Evolutionary conservation across 1,139 yeast species (phyloP), one percentile per base, ranked within the genome.

Genomic region (Pichia terricola): DNA sequence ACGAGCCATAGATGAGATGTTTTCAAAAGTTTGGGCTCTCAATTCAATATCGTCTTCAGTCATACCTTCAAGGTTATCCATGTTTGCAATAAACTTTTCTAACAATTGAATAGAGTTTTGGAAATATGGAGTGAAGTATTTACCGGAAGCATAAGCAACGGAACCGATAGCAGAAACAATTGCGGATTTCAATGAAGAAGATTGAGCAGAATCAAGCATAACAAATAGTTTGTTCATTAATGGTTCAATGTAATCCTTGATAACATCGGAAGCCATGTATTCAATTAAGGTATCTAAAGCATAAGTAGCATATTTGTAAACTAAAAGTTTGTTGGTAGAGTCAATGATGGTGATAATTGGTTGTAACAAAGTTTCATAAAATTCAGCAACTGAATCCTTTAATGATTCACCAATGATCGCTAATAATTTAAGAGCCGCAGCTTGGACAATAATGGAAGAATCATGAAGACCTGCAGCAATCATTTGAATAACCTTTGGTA

Each of bases 91-190:
- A 61, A 80, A 88, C 46, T 89, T 91, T 65, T 85, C 94, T 55
- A 91, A 74, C 52, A 75, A 77, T 60, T 81, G 78, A 55, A 91
- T 78, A 42, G 96, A 84, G 52, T 79, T 76, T 60, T 79, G 77
- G 66, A 89, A 89, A 70, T 73, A 91, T 50, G 97, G 97, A 51
- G 75, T 70, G 66, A 86, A 91, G 37, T 83, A 75, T 58, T 81
- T 81, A 64, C 96, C 96, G 43, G 95, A 80, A 45, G 98, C 95
- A 59, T 82, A 88, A 36, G 98, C 98, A 50, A 96, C 87, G 35
- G 97, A 88, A 45, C 97, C 97, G 61, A 91, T 85, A 35, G 97
- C 96, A 45, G 95, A 85, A 47, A 91, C 96, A 58, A 91, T 85
- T 44, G 94, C 85, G 41, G 91, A 75, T 68, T 84, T 86, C 61